Conservation (phyloP, 805 yeast species). For the Candida taoyuanica region DNA sequence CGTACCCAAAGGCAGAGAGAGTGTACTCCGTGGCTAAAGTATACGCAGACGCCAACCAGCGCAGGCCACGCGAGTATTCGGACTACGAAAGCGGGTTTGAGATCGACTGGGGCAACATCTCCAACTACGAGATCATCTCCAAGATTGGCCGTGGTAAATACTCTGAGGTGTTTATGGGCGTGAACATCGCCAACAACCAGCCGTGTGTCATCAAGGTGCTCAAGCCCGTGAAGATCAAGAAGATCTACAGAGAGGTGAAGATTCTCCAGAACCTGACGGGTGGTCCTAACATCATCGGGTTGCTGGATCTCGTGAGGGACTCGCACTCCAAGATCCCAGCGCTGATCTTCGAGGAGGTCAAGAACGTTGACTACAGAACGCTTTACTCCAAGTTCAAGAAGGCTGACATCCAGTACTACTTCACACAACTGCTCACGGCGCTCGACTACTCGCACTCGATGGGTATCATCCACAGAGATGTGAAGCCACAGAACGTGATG, state of each 20-base stretch:
- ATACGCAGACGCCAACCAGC: constrained; percentile 68
- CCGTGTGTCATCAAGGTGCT: constrained; percentile 82
- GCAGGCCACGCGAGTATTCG: constrained; percentile 73
- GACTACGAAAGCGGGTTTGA: constrained; percentile 66
- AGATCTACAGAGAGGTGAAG: constrained; percentile 84
- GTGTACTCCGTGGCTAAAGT: constrained; percentile 52
- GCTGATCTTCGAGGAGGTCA: constrained; percentile 76
- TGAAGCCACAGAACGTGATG: constrained; percentile 94
- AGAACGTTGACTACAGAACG: constrained; percentile 77
- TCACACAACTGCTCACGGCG: constrained; percentile 76
- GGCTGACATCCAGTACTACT: constrained; percentile 74
- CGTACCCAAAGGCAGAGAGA: constrained; percentile 26
- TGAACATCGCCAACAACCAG: constrained; percentile 56
- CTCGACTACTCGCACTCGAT: constrained; percentile 86
- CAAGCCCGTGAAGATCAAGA: constrained; percentile 90
- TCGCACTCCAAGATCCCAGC: constrained; percentile 81
- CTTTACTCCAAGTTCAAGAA: constrained; percentile 76
- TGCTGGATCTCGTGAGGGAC: constrained; percentile 80
- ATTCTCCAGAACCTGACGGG: constrained; percentile 80
- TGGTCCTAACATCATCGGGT: constrained; percentile 75
- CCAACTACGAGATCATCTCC: constrained; percentile 67
- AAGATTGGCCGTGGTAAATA: constrained; percentile 93
- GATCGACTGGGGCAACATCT: constrained; percentile 57
- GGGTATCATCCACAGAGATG: constrained; percentile 96
- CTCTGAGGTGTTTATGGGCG: constrained; percentile 91